A percentile compares a stretch with the other conserved stretches of the same genome.
Evolutionary conservation across 2,329 filamentous ascomycete species (phyloP).

Genomic region (Epicoccum nigrum): DNA sequence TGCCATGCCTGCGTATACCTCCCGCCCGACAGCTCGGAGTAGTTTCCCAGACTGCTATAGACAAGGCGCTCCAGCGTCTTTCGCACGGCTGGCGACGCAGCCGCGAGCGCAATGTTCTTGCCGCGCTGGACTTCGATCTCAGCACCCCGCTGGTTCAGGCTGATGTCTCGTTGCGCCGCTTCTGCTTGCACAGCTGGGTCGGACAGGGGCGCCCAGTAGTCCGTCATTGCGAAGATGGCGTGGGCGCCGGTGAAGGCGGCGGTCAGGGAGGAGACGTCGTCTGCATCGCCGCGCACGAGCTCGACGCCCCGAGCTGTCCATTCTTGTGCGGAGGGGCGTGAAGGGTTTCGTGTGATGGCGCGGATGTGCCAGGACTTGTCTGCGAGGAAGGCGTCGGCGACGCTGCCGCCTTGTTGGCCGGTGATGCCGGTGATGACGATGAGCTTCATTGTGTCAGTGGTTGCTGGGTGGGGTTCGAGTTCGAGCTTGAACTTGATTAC

Average conservation of each 20-base stretch:
- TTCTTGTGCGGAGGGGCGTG: background rate
- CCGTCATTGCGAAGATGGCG: background rate
- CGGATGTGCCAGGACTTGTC: slow-evolving; percentile 13
- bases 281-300: background rate
- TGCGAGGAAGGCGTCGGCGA: slow-evolving; percentile 28
- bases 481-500: too few relatives aligned
- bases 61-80: background rate
- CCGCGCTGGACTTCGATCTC: background rate
- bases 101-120: too few relatives aligned
- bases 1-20: background rate
- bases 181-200: background rate
- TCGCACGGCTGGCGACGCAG: too few relatives aligned
- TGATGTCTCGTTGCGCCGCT: background rate
- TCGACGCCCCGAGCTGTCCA: background rate
- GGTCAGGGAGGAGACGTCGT: background rate
- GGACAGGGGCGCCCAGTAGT: background rate
- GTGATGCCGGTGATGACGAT: slow-evolving; percentile 28
- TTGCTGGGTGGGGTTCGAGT: too few relatives aligned
- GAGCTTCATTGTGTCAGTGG: background rate
- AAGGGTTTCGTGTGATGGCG: background rate
- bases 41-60: background rate
- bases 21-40: background rate
- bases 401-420: slow-evolving; percentile 28
- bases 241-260: background rate
- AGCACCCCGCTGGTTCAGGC: background rate